These are phyloP conservation scores for Epichloe sibirici DNA, from an alignment of 2,329 filamentous ascomycete species.

Conservation along the genomic window DNA sequence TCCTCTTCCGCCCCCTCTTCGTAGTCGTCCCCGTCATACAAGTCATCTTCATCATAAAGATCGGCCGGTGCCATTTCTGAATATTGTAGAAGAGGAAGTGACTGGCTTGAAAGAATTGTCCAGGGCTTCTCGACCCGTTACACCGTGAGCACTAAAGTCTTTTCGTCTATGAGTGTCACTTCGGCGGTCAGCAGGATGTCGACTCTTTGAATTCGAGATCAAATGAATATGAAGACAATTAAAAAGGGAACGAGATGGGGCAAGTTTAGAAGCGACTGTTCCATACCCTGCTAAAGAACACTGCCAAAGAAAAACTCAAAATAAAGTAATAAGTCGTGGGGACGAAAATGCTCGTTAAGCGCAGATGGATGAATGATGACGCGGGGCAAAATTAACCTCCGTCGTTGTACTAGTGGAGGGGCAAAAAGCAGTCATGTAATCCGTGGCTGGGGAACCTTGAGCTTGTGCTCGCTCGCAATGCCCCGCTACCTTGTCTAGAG, in stretches of 20 bases:
- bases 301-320: background rate
- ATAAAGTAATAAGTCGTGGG: background rate
- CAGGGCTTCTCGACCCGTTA: background rate
- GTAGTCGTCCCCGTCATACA: conserved; percentile 36
- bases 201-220: background rate
- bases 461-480: background rate
- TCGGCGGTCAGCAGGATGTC: background rate
- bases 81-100: background rate
- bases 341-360: background rate
- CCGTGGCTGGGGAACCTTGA: background rate
- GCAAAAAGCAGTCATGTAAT: background rate
- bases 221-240: background rate
- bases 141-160: background rate
- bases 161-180: background rate
- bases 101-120: background rate
- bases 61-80: conserved; percentile 12
- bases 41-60: conserved; percentile 36
- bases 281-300: no score
- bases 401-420: background rate
- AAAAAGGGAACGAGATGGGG: background rate
- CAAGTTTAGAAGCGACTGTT: background rate
- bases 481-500: background rate
- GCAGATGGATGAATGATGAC: background rate
- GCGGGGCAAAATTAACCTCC: background rate
- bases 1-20: conserved; percentile 34